Evolutionary conservation across 2,329 filamentous ascomycete genomes (phyloP).

Genomic region (Leptographium wingfieldii): DNA sequence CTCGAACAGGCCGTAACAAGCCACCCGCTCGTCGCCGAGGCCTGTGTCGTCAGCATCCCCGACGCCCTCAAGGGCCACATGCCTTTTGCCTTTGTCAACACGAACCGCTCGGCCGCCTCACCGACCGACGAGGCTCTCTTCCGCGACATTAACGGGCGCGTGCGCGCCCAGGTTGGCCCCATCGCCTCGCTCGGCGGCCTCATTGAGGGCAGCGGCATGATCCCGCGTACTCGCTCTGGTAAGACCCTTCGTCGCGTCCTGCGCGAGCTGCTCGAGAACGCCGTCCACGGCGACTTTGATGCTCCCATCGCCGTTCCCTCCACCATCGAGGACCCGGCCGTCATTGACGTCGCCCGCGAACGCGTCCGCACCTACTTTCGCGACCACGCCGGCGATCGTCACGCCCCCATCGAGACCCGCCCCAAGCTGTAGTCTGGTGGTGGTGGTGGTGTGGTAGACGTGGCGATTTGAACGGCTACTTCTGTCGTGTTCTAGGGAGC

Average conservation of each 20-base stretch:
- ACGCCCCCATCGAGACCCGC: conserved; percentile 32
- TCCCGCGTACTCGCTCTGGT: conserved; percentile 83
- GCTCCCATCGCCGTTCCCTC: conserved; percentile 63
- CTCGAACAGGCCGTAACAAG: conserved; percentile 86
- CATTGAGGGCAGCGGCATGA: conserved; percentile 73
- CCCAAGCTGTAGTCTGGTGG: conserved; percentile 31
- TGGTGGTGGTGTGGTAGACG: neutral
- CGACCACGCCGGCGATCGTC: conserved; percentile 25
- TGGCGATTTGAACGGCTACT: neutral
- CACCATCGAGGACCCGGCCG: conserved; percentile 70
- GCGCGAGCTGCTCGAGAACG: conserved; percentile 74
- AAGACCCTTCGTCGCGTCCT: conserved; percentile 79
- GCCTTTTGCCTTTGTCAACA: conserved; percentile 76
- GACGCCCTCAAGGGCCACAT: conserved; percentile 81
- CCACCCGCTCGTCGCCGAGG: conserved; percentile 68
- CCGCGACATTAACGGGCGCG: conserved; percentile 56
- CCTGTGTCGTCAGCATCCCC: conserved; percentile 74
- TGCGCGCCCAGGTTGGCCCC: conserved; percentile 71
- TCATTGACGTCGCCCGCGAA: conserved; percentile 59
- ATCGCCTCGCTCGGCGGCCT: conserved; percentile 81
- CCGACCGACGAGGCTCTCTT: conserved; percentile 31
- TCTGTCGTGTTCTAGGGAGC: neutral
- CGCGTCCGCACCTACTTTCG: conserved; percentile 68
- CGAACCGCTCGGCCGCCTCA: conserved; percentile 23
- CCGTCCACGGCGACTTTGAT: conserved; percentile 57